These are phyloP conservation scores for Vitellaria paradoxa DNA, from an alignment of 179 eudicot genomes.

Conservation along the genomic window DNA sequence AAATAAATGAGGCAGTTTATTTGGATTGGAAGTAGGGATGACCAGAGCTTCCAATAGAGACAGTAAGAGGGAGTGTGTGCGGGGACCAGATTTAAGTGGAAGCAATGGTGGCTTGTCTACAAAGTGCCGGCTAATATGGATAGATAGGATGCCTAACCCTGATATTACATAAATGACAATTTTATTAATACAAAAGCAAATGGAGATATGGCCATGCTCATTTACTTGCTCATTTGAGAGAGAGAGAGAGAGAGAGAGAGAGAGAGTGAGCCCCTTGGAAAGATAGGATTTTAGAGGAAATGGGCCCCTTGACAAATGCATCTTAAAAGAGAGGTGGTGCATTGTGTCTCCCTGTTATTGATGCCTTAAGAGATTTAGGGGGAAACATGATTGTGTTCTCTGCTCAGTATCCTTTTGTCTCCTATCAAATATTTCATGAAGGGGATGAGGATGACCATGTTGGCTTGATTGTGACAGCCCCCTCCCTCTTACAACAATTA, in stretches of 20 bases:
- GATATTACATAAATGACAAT: no score
- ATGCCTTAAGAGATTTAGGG: background rate
- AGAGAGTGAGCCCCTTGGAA: background rate
- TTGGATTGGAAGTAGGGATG: background rate
- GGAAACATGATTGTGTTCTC: background rate
- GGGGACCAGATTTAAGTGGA: constrained; percentile 4
- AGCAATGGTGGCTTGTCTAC: background rate
- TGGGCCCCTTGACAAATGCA: constrained; percentile 1
- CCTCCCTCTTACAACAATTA: background rate
- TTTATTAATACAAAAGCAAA: no score
- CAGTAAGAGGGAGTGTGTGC: background rate
- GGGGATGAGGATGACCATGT: background rate
- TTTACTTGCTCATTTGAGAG: background rate
- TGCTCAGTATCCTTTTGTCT: background rate
- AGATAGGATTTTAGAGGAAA: background rate
- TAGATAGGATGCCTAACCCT: constrained; percentile 1
- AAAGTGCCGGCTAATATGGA: background rate
- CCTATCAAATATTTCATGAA: background rate
- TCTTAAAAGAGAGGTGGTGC: background rate
- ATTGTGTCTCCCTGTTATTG: background rate
- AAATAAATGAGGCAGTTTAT: background rate
- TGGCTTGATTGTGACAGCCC: background rate
- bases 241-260: background rate
- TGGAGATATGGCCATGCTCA: background rate
- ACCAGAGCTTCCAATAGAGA: constrained; percentile 2